These are phyloP conservation scores for Cutaneotrichosporon sp. DNA, from an alignment of 1,284 basidiomycete species.

Conservation along the genomic window DNA sequence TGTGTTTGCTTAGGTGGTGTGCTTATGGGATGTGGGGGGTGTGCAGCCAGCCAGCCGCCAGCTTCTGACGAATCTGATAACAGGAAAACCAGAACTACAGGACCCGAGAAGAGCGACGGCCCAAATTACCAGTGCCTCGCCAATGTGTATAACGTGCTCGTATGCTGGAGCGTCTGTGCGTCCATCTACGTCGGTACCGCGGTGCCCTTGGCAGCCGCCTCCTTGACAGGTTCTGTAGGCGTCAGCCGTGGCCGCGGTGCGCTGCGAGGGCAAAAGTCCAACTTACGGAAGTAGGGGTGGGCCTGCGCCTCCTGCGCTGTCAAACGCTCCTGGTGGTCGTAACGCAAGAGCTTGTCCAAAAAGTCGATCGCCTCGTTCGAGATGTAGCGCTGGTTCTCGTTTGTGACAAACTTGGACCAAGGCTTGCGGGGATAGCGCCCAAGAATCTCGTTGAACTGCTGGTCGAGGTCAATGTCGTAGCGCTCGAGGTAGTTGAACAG, in stretches of 20 bases:
- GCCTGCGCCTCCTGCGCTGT: constrained; percentile 86
- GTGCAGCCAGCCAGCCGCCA: background rate
- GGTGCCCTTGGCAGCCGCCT: constrained; percentile 4
- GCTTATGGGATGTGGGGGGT: too few species aligned
- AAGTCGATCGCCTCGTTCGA: constrained; percentile 98
- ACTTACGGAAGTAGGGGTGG: constrained; percentile 79
- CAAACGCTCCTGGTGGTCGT: constrained; percentile 91
- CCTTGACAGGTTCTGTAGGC: constrained; percentile 17
- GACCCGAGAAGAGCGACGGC: too few species aligned
- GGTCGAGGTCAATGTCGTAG: constrained; percentile 87
- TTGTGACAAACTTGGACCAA: constrained; percentile 88
- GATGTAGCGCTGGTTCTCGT: constrained; percentile 91
- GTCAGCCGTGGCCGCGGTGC: background rate
- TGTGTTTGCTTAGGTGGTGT: too few species aligned
- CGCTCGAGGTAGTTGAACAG: constrained; percentile 79
- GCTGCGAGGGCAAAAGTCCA: too few species aligned
- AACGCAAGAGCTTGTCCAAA: constrained; percentile 88
- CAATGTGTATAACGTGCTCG: too few species aligned
- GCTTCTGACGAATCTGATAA: background rate
- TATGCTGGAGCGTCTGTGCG: too few species aligned
- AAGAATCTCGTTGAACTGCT: constrained; percentile 83
- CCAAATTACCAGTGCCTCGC: too few species aligned
- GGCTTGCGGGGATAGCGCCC: constrained; percentile 88
- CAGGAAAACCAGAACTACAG: background rate
- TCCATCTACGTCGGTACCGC: too few species aligned